phyloP scores from a whole-genome alignment of 83 land plant species.

The Isoetes engelmannii region DNA sequence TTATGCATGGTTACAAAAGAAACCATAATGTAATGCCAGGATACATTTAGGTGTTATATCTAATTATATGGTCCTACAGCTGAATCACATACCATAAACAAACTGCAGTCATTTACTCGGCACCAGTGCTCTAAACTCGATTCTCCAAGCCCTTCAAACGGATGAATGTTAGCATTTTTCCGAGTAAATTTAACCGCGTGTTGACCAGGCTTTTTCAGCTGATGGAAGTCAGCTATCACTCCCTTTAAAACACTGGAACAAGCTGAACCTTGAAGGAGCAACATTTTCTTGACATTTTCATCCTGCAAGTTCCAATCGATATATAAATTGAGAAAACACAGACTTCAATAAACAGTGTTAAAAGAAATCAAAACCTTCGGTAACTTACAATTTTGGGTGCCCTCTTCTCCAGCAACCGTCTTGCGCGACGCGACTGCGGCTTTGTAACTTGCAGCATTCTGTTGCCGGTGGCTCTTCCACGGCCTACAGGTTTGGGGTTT shows the following conservation, averaged over 20 bases:
- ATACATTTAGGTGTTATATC: neutral
- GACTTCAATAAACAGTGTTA: neutral
- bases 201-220: conserved; percentile 51
- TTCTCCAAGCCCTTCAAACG: conserved; percentile 86
- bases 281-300: conserved; percentile 77
- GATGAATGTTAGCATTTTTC: conserved; percentile 66
- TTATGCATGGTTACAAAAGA: neutral
- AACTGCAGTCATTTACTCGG: conserved; percentile 80
- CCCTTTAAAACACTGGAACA: conserved; percentile 49
- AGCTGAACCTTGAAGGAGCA: conserved; percentile 79
- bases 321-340: neutral
- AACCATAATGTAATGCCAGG: neutral
- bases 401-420: conserved; percentile 64
- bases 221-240: conserved; percentile 63
- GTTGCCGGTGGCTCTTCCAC: neutral
- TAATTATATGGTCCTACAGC: neutral
- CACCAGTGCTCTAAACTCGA: conserved; percentile 80
- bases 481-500: too few relatives aligned
- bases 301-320: conserved; percentile 27
- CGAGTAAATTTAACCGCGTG: conserved; percentile 50
- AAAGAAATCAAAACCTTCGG: neutral
- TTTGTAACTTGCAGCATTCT: conserved; percentile 47
- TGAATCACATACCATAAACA: conserved; percentile 49
- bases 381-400: conserved; percentile 72
- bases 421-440: conserved; percentile 48